phyloP scores from a whole-genome alignment of 345 rosid species.

The Sisymbrium altissimum region DNA sequence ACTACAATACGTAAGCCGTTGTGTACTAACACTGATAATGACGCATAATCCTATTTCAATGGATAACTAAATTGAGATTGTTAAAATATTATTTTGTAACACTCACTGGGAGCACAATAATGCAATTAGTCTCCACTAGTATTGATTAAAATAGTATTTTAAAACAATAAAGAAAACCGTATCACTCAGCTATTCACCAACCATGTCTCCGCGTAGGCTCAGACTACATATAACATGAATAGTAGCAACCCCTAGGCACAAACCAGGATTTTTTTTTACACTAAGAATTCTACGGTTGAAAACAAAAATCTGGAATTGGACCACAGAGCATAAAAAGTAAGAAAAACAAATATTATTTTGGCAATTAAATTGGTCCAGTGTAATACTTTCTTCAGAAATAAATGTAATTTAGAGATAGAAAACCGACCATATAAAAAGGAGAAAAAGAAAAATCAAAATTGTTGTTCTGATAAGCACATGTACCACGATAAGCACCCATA shows the following conservation, averaged over 20 bases:
- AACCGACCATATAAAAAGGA: background rate
- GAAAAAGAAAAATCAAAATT: background rate
- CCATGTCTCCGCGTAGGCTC: slow-evolving; percentile 6
- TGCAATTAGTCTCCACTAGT: slow-evolving; percentile 19
- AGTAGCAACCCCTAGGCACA: slow-evolving; percentile 2
- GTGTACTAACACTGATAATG: slow-evolving; percentile 18
- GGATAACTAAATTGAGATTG: background rate
- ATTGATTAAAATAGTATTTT: background rate
- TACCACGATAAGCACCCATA: slow-evolving; percentile 7
- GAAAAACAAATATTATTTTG: background rate
- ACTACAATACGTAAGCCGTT: background rate
- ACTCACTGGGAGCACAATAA: slow-evolving; percentile 31
- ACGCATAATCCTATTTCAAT: slow-evolving; percentile 17
- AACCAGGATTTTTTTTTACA: background rate
- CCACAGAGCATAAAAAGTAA: no score
- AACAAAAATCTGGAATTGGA: no score
- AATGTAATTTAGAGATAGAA: background rate
- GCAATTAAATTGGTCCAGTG: background rate
- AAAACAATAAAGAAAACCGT: background rate
- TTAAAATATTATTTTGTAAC: slow-evolving; percentile 9
- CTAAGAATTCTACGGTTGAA: no score
- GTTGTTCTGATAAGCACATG: background rate
- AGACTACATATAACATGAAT: background rate
- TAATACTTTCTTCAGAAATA: no score
- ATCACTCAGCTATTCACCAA: slow-evolving; percentile 19